phyloP scores from a whole-genome alignment of 2,329 filamentous ascomycete genomes.

The Ascochyta fabae region DNA sequence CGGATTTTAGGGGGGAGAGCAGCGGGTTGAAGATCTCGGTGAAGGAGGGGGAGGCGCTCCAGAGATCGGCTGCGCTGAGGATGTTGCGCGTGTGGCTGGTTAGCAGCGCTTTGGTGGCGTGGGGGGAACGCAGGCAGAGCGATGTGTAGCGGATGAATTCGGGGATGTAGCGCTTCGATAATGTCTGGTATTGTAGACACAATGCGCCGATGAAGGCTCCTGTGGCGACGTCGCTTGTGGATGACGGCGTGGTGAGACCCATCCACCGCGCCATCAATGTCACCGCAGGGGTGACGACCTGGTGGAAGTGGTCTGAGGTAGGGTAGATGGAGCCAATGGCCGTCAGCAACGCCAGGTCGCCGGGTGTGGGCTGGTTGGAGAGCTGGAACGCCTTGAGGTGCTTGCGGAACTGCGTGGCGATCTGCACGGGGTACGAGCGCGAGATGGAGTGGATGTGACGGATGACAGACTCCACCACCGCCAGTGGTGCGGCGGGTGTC shows the following conservation, averaged over 20 bases:
- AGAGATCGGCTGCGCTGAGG: conserved; percentile 72
- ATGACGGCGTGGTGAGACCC: conserved; percentile 73
- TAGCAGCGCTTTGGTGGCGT: conserved; percentile 56
- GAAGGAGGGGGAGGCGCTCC: conserved; percentile 76
- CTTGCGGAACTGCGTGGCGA: conserved; percentile 78
- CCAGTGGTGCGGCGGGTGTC: conserved; percentile 63
- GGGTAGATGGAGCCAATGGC: conserved; percentile 86
- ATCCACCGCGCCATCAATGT: conserved; percentile 85
- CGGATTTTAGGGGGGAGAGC: conserved; percentile 40
- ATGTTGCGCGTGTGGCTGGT: conserved; percentile 70
- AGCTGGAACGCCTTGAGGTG: conserved; percentile 67
- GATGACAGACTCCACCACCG: conserved; percentile 77
- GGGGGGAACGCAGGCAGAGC: conserved; percentile 66
- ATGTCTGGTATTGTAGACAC: conserved; percentile 78
- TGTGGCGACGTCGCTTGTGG: conserved; percentile 69
- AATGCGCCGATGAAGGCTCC: conserved; percentile 83
- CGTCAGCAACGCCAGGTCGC: conserved; percentile 83
- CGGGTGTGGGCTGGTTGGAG: conserved; percentile 62
- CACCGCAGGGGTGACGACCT: conserved; percentile 88
- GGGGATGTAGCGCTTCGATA: conserved; percentile 87
- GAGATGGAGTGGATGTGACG: conserved; percentile 93
- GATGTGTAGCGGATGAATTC: conserved; percentile 83
- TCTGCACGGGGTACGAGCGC: conserved; percentile 80
- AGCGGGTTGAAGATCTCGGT: conserved; percentile 76
- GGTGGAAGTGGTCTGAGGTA: conserved; percentile 96